Evolutionary conservation across 1,284 basidiomycete genomes (phyloP).

Genomic region (Trametes sp.): DNA sequence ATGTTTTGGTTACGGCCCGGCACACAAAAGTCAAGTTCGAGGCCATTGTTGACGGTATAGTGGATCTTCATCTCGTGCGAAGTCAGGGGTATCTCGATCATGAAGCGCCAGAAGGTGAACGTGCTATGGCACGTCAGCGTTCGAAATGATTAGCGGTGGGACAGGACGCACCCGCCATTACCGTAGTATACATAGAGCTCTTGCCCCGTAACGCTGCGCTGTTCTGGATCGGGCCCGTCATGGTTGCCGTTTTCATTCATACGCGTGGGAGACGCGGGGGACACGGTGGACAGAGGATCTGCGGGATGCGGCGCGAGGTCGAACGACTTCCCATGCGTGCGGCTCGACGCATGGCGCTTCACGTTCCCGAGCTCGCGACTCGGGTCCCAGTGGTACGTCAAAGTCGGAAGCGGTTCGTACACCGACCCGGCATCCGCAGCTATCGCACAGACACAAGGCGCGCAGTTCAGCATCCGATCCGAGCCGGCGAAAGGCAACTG

Average conservation of each 20-base stretch:
- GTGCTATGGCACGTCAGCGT: conserved; percentile 54
- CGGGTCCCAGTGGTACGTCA: conserved; percentile 85
- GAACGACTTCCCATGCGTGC: conserved; percentile 48
- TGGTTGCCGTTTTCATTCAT: conserved; percentile 16
- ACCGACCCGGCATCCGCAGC: conserved; percentile 83
- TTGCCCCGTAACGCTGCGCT: conserved; percentile 64
- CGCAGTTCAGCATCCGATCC: conserved; percentile 17
- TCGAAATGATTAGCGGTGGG: neutral
- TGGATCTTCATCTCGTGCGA: conserved; percentile 78
- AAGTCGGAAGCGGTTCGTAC: conserved; percentile 78
- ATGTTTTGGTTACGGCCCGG: conserved; percentile 88
- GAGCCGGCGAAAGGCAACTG: neutral
- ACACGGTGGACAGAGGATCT: conserved; percentile 54
- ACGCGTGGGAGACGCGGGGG: conserved; percentile 34
- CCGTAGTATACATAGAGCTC: conserved; percentile 86
- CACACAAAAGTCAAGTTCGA: conserved; percentile 83
- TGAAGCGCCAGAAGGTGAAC: conserved; percentile 95
- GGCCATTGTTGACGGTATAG: conserved; percentile 84
- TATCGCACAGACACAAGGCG: conserved; percentile 32
- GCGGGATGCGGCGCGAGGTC: conserved; percentile 77
- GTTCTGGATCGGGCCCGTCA: conserved; percentile 47
- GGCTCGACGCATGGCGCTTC: conserved; percentile 25
- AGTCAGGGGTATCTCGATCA: conserved; percentile 83
- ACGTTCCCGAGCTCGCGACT: conserved; percentile 37
- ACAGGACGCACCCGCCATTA: conserved; percentile 58